Evolutionary conservation across 73 alveolate genomes (phyloP).

Genomic region (Breviolum minutum): DNA sequence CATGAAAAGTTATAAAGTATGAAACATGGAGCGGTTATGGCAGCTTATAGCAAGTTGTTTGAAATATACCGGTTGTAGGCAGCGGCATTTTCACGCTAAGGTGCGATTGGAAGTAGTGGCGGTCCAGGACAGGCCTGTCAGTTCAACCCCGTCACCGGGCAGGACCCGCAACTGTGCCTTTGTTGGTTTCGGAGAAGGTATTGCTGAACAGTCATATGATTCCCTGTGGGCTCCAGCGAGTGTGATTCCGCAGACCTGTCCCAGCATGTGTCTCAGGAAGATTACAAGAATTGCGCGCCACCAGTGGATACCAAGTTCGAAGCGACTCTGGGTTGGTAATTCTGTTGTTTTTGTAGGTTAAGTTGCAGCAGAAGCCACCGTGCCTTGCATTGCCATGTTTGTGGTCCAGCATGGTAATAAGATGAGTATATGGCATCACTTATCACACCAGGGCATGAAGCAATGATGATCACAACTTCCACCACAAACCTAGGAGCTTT

Average conservation of each 20-base stretch:
- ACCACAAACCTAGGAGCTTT: slow-evolving; percentile 37
- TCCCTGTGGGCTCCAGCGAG: not conserved
- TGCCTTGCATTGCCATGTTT: not conserved
- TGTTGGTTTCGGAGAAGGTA: no score
- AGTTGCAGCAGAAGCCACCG: not conserved
- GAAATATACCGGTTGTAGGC: not conserved
- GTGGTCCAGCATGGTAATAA: not conserved
- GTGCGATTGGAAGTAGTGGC: slow-evolving; percentile 81
- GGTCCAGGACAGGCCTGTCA: slow-evolving; percentile 78
- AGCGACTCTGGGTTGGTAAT: slow-evolving; percentile 34
- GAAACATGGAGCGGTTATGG: no score
- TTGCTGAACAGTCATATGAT: no score
- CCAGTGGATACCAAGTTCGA: slow-evolving; percentile 95
- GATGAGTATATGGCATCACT: no score
- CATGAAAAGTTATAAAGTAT: not conserved
- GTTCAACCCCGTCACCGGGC: slow-evolving; percentile 80
- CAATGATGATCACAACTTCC: no score
- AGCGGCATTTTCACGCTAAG: not conserved
- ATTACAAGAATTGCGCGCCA: slow-evolving; percentile 71
- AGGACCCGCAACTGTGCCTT: not conserved
- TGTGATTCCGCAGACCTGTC: not conserved
- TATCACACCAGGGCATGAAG: no score
- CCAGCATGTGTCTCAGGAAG: slow-evolving; percentile 33
- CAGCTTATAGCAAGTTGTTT: no score
- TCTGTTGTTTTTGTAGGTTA: not conserved